Conservation (phyloP, 495 filamentous ascomycete genomes). For the Lophium mytilinum region DNA sequence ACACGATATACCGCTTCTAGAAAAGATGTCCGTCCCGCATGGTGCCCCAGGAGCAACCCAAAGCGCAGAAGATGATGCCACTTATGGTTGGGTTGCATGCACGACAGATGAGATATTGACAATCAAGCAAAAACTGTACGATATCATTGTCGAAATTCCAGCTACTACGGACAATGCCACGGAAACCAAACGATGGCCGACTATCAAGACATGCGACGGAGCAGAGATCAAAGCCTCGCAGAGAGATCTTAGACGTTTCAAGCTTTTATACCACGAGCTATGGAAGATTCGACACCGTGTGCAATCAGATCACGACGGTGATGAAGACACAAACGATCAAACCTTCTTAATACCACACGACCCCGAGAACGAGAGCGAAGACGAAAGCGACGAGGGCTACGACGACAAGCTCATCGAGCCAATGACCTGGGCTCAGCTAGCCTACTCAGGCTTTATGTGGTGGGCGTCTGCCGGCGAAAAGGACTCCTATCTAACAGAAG, state of each 20-base stretch:
- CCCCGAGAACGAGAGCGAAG: constrained; percentile 9
- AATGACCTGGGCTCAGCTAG: constrained; percentile 78
- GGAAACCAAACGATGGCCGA: constrained; percentile 59
- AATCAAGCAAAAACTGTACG: constrained; percentile 78
- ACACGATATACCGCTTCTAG: constrained; percentile 78
- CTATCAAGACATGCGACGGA: constrained; percentile 55
- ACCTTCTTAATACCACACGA: constrained; percentile 21
- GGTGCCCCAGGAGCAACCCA: neutral
- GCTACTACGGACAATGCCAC: constrained; percentile 51
- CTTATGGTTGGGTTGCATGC: constrained; percentile 78
- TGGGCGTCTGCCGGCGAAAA: constrained; percentile 95
- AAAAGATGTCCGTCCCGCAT: constrained; percentile 37
- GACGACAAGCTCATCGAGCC: constrained; percentile 59
- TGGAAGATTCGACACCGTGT: constrained; percentile 28
- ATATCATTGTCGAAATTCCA: constrained; percentile 76
- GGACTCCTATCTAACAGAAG: constrained; percentile 34
- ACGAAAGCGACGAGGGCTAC: constrained; percentile 17
- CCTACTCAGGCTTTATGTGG: constrained; percentile 92
- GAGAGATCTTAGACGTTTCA: constrained; percentile 75
- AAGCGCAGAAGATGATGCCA: constrained; percentile 33
- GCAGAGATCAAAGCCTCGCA: constrained; percentile 75
- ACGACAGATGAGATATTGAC: constrained; percentile 87
- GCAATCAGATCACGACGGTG: constrained; percentile 19
- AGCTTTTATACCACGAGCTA: constrained; percentile 59
- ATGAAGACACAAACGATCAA: constrained; percentile 20